A percentile compares a stretch with the other conserved stretches of the same genome.
Conservation (phyloP, 2,329 filamentous ascomycete genomes). For the Periconia digitata region DNA sequence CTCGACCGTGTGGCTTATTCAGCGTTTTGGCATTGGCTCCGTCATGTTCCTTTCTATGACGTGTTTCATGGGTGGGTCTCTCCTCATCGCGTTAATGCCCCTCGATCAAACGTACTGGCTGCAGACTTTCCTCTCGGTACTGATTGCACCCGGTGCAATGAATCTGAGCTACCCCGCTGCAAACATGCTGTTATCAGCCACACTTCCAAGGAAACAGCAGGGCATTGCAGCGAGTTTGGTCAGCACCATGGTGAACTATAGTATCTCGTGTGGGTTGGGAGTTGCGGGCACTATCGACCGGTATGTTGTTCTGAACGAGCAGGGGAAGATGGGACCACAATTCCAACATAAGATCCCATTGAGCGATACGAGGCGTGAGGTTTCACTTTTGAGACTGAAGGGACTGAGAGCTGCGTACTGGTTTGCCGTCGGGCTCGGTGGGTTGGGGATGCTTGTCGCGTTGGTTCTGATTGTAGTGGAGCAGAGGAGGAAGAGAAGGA, state of each 20-base stretch:
- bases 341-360: conserved; percentile 9
- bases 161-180: conserved; percentile 43
- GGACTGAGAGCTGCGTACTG: conserved; percentile 18
- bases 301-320: conserved; percentile 12
- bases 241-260: conserved; percentile 68
- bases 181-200: conserved; percentile 40
- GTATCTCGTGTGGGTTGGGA: conserved; percentile 66
- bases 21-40: conserved; percentile 18
- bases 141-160: conserved; percentile 39
- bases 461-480: conserved; percentile 12
- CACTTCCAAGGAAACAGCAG: conserved; percentile 48
- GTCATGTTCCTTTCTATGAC: conserved; percentile 33
- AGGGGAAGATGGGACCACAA: conserved; percentile 4
- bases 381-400: conserved; percentile 9
- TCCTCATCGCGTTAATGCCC: conserved; percentile 42
- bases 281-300: conserved; percentile 62
- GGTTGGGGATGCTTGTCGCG: conserved; percentile 18
- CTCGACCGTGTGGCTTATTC: conserved; percentile 27
- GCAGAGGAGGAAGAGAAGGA: conserved; percentile 14
- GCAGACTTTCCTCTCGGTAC: conserved; percentile 30
- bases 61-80: conserved; percentile 34
- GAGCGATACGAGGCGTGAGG: conserved; percentile 3
- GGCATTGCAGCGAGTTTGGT: conserved; percentile 60
- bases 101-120: conserved; percentile 47
- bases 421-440: conserved; percentile 18